Evolutionary conservation across 805 yeast species (phyloP), one percentile per base, ranked within the genome.

Genomic region (Blastobotrys peoriensis): DNA sequence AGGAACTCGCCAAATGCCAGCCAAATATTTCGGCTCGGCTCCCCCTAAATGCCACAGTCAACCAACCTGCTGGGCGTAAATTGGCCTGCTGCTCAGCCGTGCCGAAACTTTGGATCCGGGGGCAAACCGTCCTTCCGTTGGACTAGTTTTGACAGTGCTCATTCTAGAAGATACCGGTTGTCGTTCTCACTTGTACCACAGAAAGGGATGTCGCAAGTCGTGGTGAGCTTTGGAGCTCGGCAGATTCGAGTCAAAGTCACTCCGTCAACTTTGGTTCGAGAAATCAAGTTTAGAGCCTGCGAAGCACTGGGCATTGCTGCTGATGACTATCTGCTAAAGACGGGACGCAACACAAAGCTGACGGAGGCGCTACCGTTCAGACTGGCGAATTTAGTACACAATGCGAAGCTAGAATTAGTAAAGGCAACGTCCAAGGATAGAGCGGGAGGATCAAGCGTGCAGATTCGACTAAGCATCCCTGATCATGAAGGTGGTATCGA

Each of bases 401-500:
- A 47, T 38, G 49, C 58, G 3, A 54, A 52, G 28, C 28, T 56
- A 39, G 58, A 54, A 20, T 45, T 56, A 13, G 52, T 51, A 5
- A 33, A 41, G n/a, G 44, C 49, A n/a, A 16, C 28, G 25, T 15
- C 16, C 18, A 17, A 27, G 28, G 15, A 36, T 4, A 20, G 18
- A 22, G 4, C 15, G 33, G 25, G 36, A 49, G 48, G 43, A 22
- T 57, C 1, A 38, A 36, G 16, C 49, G 53, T 4, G 36, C 47
- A 2, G 57, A 53, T 15, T 38, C 52, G 30, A 13, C 13, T 25
- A 13, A 25, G 30, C 30, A 8, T 25, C 13, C 30, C 30, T 13
- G 30, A 25, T 25, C 30, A 25, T 25, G 30, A 25, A 8, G 30
- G 30, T 8, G 30, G 30, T 13, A 25, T 49, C 15, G 50, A 33